Evolutionary conservation across 345 rosid genomes (phyloP), one percentile per base, ranked within the genome.

Genomic region (Eutrema yunnanense): DNA sequence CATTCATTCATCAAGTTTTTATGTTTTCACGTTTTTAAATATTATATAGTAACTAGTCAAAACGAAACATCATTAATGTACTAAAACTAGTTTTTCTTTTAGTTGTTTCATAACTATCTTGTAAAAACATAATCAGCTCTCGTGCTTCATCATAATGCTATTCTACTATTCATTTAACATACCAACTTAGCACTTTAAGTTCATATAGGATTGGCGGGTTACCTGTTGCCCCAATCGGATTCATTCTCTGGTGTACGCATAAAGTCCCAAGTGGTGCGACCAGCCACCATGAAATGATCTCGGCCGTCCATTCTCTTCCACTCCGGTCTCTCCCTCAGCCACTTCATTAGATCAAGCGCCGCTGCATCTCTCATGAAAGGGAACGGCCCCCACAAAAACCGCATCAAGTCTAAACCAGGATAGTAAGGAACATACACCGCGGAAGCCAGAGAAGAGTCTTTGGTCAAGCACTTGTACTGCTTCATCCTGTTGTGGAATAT

Each of bases 281-380:
- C 96, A 32, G 96, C 93, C 2, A 92, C 91, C 83, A 90, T 36
- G 76, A 92, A 90, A 86, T 92, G 96, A 65, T 92, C 96, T 69
- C 88, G 65, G 0, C 89, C 96, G 47, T 75, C 67, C 87, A 88
- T 76, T 61, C 54, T 83, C 57, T 81, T 82, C 98, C 96, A 90
- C 81, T 92, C 96, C 0, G 80, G 88, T 14, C 71, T 86, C 10
- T 77, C 69, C 53, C 82, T 77, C 2, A 90, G 76, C 98, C 96
- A 90, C 72, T 70, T 80, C 55, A 86, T 75, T 9, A 92, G 76
- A 59, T 72, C 84, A 19, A 67, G 59, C 0, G 96, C 81, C 5
- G 86, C 88, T 0, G 81, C 76, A 69, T 88, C 98, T 65, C 87
- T 86, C 85, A 81, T 62, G 29, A 11, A 59, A 29, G 48, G 80